Evolutionary conservation across 768 basidiomycete species (phyloP).

Genomic region (Clavaria fumosa): DNA sequence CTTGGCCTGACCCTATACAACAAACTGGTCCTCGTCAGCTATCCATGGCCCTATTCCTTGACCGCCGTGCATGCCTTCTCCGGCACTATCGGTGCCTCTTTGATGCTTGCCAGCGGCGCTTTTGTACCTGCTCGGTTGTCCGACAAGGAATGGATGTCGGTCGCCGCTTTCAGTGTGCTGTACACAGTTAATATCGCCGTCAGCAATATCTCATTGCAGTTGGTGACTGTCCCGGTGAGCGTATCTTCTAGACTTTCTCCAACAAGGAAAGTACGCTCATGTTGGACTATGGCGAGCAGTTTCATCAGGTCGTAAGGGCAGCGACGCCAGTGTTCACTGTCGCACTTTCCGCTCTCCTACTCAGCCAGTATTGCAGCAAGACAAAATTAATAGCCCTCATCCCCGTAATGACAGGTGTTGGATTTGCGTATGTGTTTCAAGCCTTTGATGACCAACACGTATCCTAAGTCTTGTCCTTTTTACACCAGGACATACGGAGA

Average conservation of each 20-base stretch:
- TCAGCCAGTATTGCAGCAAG: conserved; percentile 41
- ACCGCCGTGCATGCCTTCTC: conserved; percentile 86
- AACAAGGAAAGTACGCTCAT: conserved; percentile 1
- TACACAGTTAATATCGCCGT: conserved; percentile 93
- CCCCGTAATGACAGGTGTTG: conserved; percentile 83
- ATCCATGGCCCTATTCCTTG: conserved; percentile 92
- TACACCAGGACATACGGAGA: conserved; percentile 78
- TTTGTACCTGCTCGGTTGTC: conserved; percentile 45
- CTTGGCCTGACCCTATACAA: conserved; percentile 89
- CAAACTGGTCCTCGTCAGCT: conserved; percentile 80
- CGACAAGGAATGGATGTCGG: conserved; percentile 39
- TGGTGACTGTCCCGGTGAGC: conserved; percentile 83
- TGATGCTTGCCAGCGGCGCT: conserved; percentile 36
- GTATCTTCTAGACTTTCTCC: conserved; percentile 1
- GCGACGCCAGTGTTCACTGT: conserved; percentile 89
- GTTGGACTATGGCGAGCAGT: conserved; percentile 28
- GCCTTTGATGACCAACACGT: conserved; percentile 1
- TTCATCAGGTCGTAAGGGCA: conserved; percentile 94
- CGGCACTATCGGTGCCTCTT: conserved; percentile 65
- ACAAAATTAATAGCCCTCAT: conserved; percentile 57
- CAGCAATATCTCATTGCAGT: conserved; percentile 77
- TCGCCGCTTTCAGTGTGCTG: conserved; percentile 72
- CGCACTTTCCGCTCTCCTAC: conserved; percentile 52
- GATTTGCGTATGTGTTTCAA: conserved; percentile 56
- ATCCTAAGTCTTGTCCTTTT: conserved; percentile 3